Evolutionary conservation across 371 early-diverging fungal genomes (phyloP), one percentile per base, ranked within the genome.

Genomic region (Syncephalastrum contaminatum): DNA sequence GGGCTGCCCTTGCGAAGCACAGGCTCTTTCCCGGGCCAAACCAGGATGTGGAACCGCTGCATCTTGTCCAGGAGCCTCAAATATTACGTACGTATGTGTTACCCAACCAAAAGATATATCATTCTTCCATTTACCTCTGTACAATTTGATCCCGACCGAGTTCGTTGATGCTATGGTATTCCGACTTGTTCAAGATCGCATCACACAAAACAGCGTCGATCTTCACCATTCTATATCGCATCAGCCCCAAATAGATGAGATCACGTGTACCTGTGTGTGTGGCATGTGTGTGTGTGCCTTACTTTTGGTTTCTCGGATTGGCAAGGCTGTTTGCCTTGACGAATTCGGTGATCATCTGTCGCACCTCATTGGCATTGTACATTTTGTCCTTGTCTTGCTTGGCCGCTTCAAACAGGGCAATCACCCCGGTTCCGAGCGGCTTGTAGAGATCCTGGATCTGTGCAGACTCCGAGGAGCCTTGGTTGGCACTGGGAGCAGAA

Each of bases 121-220:
- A 7, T 15, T 45, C 1, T 19, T 4, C 2, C 4, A 18, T 40
- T 42, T 63, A 64, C 65, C 71, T 59, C 36, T 63, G 65, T 40
- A 63, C 60, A 19, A 86, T 70, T 44, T 79, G 75, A 48, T 87
- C 90, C 22, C 90, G 75, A 14, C 72, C 70, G 16, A 87, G 58
- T 22, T 63, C 43, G 15, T 77, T 63, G 27, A 87, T 62, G 24
- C 79, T 73, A n/a, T 72, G 65, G 48, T 80, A 78, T 59, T 90
- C 90, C 25, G 73, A 72, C 55, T 85, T 87, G 4, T 63, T 59
- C 27, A 88, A 58, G 8, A 87, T 51, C 2, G 84, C 81, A 59
- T 88, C 86, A 48, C 82, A 81, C 44, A 90, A 53, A 8, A 69
- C 43, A 19, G 82, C 65, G 54, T 90, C 86, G 15, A 90, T 75